Evolutionary conservation across 2,329 filamentous ascomycete species (phyloP).

Genomic region (Ascosphaera apis): DNA sequence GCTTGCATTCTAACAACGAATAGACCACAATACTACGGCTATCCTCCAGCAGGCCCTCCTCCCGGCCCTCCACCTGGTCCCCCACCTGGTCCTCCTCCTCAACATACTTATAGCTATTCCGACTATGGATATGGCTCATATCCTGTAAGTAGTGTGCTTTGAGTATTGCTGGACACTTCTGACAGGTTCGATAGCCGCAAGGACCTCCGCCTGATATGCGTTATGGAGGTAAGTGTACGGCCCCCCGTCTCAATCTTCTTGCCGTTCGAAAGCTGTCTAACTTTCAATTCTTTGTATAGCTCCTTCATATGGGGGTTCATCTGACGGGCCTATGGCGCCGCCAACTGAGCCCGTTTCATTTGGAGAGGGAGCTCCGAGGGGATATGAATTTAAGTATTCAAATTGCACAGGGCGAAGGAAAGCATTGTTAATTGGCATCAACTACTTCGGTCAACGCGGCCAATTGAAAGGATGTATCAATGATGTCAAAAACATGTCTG

Average conservation of each 20-base stretch:
- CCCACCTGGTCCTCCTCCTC: constrained; percentile 14
- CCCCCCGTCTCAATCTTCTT: no score
- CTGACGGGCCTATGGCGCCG: constrained; percentile 37
- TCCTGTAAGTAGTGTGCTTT: constrained; percentile 11
- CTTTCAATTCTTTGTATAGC: no score
- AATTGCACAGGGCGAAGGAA: constrained; percentile 74
- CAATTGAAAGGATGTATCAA: constrained; percentile 90
- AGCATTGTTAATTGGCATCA: constrained; percentile 80
- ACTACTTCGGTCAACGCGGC: constrained; percentile 83
- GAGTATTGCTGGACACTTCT: no score
- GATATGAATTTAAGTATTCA: constrained; percentile 76
- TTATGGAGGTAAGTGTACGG: not conserved
- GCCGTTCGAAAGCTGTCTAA: no score
- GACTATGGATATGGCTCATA: constrained; percentile 19
- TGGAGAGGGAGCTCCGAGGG: constrained; percentile 54
- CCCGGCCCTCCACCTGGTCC: not conserved
- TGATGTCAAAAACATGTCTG: constrained; percentile 91
- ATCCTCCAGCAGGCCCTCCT: constrained; percentile 10
- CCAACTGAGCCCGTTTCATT: constrained; percentile 47
- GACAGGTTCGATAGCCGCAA: no score
- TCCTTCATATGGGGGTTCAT: not conserved
- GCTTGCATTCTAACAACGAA: constrained; percentile 1
- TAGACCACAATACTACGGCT: constrained; percentile 4
- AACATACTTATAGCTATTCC: constrained; percentile 16
- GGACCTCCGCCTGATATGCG: not conserved